These are phyloP conservation scores for Ulmus americana DNA, from an alignment of 331 rosid genomes.

Conservation along the genomic window DNA sequence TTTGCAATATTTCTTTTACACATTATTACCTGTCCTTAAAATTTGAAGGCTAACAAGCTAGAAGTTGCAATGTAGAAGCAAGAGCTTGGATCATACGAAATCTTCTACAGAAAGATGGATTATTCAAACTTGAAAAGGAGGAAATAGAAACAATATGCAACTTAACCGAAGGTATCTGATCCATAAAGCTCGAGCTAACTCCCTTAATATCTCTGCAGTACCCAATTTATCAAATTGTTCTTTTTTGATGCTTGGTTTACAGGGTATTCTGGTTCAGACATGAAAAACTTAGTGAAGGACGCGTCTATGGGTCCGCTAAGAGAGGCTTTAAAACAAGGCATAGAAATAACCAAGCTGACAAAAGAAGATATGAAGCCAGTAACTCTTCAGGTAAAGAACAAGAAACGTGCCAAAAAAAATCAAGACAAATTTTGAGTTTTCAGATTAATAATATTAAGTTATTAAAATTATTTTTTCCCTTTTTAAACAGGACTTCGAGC, in stretches of 20 bases:
- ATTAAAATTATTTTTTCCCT: conserved; percentile 17
- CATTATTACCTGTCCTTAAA: conserved; percentile 8
- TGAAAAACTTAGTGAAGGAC: conserved; percentile 89
- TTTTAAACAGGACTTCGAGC: conserved; percentile 53
- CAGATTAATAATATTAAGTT: neutral
- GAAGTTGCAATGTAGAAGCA: conserved; percentile 42
- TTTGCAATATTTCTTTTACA: conserved; percentile 12
- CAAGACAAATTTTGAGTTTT: neutral
- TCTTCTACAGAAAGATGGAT: conserved; percentile 57
- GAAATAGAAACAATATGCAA: conserved; percentile 65
- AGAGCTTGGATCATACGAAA: conserved; percentile 57
- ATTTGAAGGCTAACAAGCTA: conserved; percentile 25
- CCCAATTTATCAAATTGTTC: conserved; percentile 8
- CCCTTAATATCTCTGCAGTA: conserved; percentile 10
- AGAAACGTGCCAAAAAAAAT: no score
- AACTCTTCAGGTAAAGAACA: conserved; percentile 52
- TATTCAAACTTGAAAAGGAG: conserved; percentile 50
- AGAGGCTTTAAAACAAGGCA: conserved; percentile 68
- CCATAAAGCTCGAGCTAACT: conserved; percentile 8
- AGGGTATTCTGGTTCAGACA: conserved; percentile 89
- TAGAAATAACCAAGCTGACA: conserved; percentile 53
- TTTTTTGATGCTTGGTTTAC: conserved; percentile 2
- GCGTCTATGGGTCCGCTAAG: conserved; percentile 98
- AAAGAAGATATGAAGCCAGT: conserved; percentile 80
- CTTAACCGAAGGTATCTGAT: conserved; percentile 54